Evolutionary conservation across 192 early-diverging fungal genomes (phyloP), one percentile per base, ranked within the genome.

Genomic region (Dissophora globulifera): DNA sequence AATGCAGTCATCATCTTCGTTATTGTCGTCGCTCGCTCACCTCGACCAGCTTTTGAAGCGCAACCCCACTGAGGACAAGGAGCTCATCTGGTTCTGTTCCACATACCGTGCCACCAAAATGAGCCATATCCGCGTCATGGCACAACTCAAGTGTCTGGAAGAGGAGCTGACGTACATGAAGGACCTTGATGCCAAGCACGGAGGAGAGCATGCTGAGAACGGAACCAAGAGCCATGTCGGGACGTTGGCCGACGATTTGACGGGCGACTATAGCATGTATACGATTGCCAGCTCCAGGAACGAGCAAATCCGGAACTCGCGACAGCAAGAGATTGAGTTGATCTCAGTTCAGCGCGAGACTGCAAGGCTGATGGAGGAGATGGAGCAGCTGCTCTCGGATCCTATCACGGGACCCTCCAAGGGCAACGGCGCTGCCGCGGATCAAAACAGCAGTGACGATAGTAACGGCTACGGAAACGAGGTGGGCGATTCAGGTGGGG

Each of bases 61-160:
- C 15, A 57, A 66, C 32, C 58, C 64, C 13, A 27, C 15, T 2
- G 45, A 76, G 9, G 72, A 76, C 19, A 50, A 62, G 22, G 64
- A 67, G 17, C 58, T 76, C 5, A 58, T 76, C 1, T 51, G 64
- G 7, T 46, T 76, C 19, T 76, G 72, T 19, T 76, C 72, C 0
- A 67, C 58, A 8, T 76, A 76, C 35, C 62, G 72, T 32, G 72
- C 72, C 22, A 76, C 72, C 31, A 76, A 76, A 47, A 76, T 76
- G 72, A 61, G 50, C n/a, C 72, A 76, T 41, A 67, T 76, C 12
- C 56, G 72, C 2, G 72, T 58, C 19, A 45, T 66, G 35, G 72
- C 72, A 1, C 72, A 76, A 16, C 72, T 76, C 32, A 65, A 67
- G 46, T 66, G 50, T 3, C 45, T 76, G 1, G 72, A 76, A 46